phyloP scores from a whole-genome alignment of 2,329 filamentous ascomycete species.

The Coniosporium tulheliwenetii region DNA sequence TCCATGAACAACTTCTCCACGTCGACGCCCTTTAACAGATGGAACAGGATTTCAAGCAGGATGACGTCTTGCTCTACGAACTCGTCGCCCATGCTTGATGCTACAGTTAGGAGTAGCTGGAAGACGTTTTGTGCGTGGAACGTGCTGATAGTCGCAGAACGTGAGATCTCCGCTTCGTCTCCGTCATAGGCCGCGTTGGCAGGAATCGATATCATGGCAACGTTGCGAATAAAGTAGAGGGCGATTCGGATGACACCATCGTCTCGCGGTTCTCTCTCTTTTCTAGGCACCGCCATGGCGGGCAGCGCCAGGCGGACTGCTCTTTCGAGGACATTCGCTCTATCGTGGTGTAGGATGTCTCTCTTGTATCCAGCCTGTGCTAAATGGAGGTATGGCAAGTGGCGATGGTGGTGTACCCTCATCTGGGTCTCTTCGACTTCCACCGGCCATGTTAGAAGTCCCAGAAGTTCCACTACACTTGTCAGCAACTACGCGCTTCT shows the following conservation, averaged over 20 bases:
- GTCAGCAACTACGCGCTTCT: conserved; percentile 8
- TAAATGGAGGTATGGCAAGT: conserved; percentile 77
- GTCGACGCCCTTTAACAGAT: conserved; percentile 81
- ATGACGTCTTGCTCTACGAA: conserved; percentile 79
- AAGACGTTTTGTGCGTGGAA: conserved; percentile 88
- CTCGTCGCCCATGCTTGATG: conserved; percentile 86
- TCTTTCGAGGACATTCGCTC: conserved; percentile 61
- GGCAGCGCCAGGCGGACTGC: conserved; percentile 70
- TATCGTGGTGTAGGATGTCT: conserved; percentile 70
- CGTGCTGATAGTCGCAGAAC: conserved; percentile 74
- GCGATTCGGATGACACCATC: conserved; percentile 86
- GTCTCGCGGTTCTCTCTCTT: conserved; percentile 63
- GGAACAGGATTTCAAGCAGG: conserved; percentile 84
- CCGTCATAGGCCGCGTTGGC: conserved; percentile 60
- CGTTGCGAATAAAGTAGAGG: conserved; percentile 77
- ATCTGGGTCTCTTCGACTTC: conserved; percentile 65
- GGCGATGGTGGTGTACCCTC: conserved; percentile 84
- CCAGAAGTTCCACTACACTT: conserved; percentile 59
- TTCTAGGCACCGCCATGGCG: conserved; percentile 63
- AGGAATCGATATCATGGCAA: conserved; percentile 68
- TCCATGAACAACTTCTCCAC: conserved; percentile 73
- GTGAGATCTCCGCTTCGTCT: conserved; percentile 79
- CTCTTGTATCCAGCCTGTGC: conserved; percentile 84
- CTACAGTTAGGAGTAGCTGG: conserved; percentile 66
- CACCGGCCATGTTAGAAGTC: conserved; percentile 87